A percentile compares a stretch with the other conserved stretches of the same genome.
Evolutionary conservation across 1,284 basidiomycete genomes (phyloP).

Genomic region (Hymenochaete sp.): DNA sequence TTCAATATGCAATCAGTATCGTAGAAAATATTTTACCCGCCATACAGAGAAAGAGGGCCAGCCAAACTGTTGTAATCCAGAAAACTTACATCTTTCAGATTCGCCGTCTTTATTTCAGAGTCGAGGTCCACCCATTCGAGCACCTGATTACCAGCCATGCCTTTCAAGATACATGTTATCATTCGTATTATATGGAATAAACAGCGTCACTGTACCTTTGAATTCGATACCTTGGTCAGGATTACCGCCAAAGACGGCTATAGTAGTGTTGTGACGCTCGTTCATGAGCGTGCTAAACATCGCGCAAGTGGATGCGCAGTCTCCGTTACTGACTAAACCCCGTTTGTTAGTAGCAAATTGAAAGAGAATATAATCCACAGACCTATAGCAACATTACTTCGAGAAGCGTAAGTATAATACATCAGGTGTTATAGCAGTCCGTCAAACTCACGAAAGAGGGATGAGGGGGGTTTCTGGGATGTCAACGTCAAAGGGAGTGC

Average conservation of each 20-base stretch:
- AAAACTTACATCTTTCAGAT: slow-evolving; percentile 41
- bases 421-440: background rate
- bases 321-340: slow-evolving; percentile 33
- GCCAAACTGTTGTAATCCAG: background rate
- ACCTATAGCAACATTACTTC: slow-evolving; percentile 49
- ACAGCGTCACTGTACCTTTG: slow-evolving; percentile 35
- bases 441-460: slow-evolving; percentile 34
- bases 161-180: slow-evolving; percentile 22
- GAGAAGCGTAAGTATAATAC: background rate
- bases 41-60: background rate
- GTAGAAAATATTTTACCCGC: too few species aligned
- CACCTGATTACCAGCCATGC: slow-evolving; percentile 60
- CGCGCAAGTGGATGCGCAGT: slow-evolving; percentile 59
- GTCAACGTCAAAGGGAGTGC: slow-evolving; percentile 32
- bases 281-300: slow-evolving; percentile 58
- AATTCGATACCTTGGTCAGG: slow-evolving; percentile 43
- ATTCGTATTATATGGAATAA: background rate
- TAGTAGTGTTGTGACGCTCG: slow-evolving; percentile 46
- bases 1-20: too few species aligned
- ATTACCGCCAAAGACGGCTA: slow-evolving; percentile 53
- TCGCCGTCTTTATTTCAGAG: slow-evolving; percentile 55
- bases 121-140: slow-evolving; percentile 56
- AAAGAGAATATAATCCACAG: slow-evolving; percentile 13
- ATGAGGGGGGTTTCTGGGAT: slow-evolving; percentile 48
- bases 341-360: slow-evolving; percentile 4